These are phyloP conservation scores for Aureobasidium sp. DNA, from an alignment of 2,329 filamentous ascomycete genomes.

Conservation along the genomic window DNA sequence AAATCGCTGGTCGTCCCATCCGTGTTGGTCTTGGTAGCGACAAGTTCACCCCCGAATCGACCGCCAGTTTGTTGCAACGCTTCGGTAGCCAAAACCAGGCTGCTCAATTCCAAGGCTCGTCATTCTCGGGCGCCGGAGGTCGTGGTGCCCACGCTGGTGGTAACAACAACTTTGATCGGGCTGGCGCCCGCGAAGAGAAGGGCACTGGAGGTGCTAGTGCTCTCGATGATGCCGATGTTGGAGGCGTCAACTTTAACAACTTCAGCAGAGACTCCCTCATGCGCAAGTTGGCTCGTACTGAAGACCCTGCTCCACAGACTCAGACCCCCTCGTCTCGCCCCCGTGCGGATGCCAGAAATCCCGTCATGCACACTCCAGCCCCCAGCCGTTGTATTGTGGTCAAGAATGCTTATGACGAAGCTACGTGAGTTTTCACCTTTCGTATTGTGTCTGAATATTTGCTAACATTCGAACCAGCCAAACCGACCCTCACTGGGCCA, in stretches of 20 bases:
- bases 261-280: slow-evolving; percentile 98
- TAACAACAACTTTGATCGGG: slow-evolving; percentile 73
- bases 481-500: slow-evolving; percentile 74
- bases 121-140: slow-evolving; percentile 83
- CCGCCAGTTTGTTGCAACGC: slow-evolving; percentile 82
- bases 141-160: slow-evolving; percentile 75
- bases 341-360: slow-evolving; percentile 53
- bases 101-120: slow-evolving; percentile 72
- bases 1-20: slow-evolving; percentile 92
- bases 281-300: slow-evolving; percentile 94
- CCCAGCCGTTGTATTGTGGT: slow-evolving; percentile 89
- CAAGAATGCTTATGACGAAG: slow-evolving; percentile 89
- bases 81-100: slow-evolving; percentile 66
- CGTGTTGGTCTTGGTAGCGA: slow-evolving; percentile 98
- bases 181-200: slow-evolving; percentile 81
- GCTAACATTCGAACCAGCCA: slow-evolving; percentile 49
- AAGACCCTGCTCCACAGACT: slow-evolving; percentile 65
- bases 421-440: slow-evolving; percentile 58
- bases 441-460: neutral
- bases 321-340: slow-evolving; percentile 16
- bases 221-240: slow-evolving; percentile 93
- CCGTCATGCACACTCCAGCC: slow-evolving; percentile 81
- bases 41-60: slow-evolving; percentile 98
- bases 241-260: slow-evolving; percentile 98
- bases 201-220: slow-evolving; percentile 81